Base-by-base conservation (phyloP, 331 rosid species). In the Rosa hybrid region DNA sequence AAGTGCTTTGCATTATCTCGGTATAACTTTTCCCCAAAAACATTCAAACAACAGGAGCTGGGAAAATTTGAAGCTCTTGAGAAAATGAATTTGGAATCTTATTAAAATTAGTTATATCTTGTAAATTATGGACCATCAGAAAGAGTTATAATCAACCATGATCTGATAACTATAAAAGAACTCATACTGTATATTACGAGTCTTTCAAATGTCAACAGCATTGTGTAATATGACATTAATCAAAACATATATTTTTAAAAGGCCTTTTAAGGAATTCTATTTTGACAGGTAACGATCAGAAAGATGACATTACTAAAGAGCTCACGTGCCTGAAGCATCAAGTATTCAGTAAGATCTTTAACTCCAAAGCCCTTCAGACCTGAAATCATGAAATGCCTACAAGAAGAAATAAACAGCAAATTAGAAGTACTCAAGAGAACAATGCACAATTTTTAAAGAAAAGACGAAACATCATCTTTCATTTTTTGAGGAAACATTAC, bases 341-440 rank as follows among this genome's bases (percentile, higher is more conserved):
- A 84, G 80, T 84, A 96, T 72, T 86, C 83, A 70, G 90, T 81
- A 81, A 96, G 90, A 86, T 88, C 91, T 83, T 91, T 90, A 42
- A 96, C 91, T 74, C 99, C 97, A 77, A 81, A 75, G 71, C 99
- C 98, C 88, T 95, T 95, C 87, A 90, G 85, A 64, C 98, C 99
- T 9, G 98, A 91, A 86, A 93, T 91, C 99, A 91, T 93, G 96
- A 93, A 95, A 82, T 80, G 78, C 93, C 98, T 95, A 84, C 63
- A 88, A 42, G 53, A 62, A 48, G 67, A 67, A 84, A 65, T 53
- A 75, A 77, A 67, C 4, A 77, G 69, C 21, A 78, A 77, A 69
- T 83, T 56, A 86, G 83, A 86, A 69, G 83, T 57, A 44, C 34
- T 59, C 62, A 51, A 45, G 78, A 81, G 81, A 39, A 75, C 38